Conservation (phyloP, 2,329 filamentous ascomycete genomes). For the Claviceps lovelessii region DNA sequence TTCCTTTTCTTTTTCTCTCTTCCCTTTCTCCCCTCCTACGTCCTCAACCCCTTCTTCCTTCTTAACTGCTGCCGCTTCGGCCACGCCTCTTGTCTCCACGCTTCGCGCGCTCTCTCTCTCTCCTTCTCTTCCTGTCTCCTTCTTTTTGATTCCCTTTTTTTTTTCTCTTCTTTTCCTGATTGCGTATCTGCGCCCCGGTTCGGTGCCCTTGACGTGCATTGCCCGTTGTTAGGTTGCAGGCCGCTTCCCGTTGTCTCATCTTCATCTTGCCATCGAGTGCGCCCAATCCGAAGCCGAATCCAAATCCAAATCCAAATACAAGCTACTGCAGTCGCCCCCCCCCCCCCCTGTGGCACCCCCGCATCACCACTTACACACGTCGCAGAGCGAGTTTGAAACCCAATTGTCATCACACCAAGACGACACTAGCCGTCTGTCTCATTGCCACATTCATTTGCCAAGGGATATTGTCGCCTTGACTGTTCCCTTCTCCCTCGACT, state of each 20-base stretch:
- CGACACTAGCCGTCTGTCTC: background rate
- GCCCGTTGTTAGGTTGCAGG: background rate
- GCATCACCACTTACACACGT: constrained; percentile 7
- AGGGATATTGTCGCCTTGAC: background rate
- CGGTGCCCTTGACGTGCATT: background rate
- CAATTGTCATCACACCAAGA: constrained; percentile 1
- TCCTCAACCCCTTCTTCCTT: background rate
- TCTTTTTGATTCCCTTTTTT: background rate
- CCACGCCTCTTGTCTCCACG: background rate
- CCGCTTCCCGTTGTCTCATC: background rate
- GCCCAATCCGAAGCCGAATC: background rate
- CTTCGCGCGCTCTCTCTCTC: background rate
- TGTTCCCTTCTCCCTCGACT: background rate
- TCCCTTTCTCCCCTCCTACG: too few relatives aligned
- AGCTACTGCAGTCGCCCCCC: background rate
- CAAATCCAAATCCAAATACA: background rate
- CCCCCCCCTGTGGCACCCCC: background rate
- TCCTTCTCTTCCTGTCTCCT: background rate
- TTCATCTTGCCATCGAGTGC: background rate
- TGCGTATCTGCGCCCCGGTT: background rate
- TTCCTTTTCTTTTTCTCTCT: background rate
- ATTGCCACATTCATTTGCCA: background rate
- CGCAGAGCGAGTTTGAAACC: constrained; percentile 4
- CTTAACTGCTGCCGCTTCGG: background rate
- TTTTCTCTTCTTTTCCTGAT: background rate